Base-by-base conservation (phyloP, 129 eudicot genomes). In the Solidago caesia region DNA sequence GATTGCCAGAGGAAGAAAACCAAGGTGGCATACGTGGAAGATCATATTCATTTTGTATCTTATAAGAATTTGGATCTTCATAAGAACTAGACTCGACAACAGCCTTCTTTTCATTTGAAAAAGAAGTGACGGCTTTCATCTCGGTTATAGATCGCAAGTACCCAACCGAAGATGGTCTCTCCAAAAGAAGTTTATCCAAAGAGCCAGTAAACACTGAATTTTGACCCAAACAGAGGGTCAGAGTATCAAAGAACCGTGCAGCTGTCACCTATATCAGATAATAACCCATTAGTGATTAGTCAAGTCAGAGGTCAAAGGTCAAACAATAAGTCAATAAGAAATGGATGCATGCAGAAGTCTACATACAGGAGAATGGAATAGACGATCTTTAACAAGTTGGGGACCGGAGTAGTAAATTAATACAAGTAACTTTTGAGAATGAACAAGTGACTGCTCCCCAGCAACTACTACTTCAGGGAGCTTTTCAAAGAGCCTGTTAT, bases 1-100 rank as follows among this genome's bases (percentile, higher is more conserved):
- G 87, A 71, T 89, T 80, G 75, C 88, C 87, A 70, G 84, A 83
- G 76, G 88, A 27, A 72, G 75, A 71, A 87, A 94, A 88, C 98
- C 98, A 94, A 75, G 97, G 98, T 43, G 98, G 98, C 89, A 94
- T 80, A 80, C 92, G 85, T 44, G 97, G 98, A 61, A 94, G 91
- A 86, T 88, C 87, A 71, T 79, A 85, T 72, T 86, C 91, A 41
- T 77, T 77, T 43, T 76, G 77, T 7, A 79, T 67, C 12, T 75
- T 75, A 27, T 57, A 57, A 60, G 73, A 53, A 12, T 63, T 76
- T 42, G 83, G 70, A 72, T 70, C 79, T 73, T 88, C 82, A 60
- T 84, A 77, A 56, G 81, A 26, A 45, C 57, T 67, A 21, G 84
- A 48, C 57, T 64, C 52, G n/a, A 10, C 71, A 43, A 41, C 55